Conservation (phyloP, 495 filamentous ascomycete genomes). For the Podospora pseudopauciseta region DNA sequence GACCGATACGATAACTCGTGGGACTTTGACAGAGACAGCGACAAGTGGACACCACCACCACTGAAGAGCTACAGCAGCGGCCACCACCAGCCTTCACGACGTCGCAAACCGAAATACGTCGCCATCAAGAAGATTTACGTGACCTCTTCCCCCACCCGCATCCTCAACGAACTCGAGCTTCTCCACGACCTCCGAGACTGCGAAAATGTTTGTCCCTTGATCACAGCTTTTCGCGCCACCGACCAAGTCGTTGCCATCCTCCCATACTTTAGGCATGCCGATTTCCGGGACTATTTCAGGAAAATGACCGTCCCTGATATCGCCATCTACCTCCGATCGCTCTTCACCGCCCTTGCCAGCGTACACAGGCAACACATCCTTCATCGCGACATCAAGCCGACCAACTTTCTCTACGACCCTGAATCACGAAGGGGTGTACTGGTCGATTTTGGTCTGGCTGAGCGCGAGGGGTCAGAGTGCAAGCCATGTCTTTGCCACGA, state of each 20-base stretch:
- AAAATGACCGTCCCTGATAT: conserved; percentile 82
- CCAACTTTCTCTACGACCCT: conserved; percentile 96
- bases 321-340: conserved; percentile 78
- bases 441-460: conserved; percentile 94
- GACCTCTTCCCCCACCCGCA: conserved; percentile 86
- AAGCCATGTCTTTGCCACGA: conserved; percentile 71
- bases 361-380: conserved; percentile 82
- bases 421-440: conserved; percentile 77
- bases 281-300: conserved; percentile 94
- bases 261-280: conserved; percentile 90
- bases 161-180: conserved; percentile 94
- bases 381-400: conserved; percentile 98
- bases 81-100: conserved; percentile 25
- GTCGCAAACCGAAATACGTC: conserved; percentile 67
- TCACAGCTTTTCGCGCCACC: conserved; percentile 88
- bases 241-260: conserved; percentile 95
- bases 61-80: conserved; percentile 39
- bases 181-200: conserved; percentile 86
- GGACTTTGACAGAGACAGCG: conserved; percentile 67
- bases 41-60: conserved; percentile 60
- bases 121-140: conserved; percentile 99
- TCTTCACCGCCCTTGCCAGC: conserved; percentile 78
- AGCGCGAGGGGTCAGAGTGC: conserved; percentile 70
- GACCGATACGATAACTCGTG: conserved; percentile 79
- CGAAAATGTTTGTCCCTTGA: conserved; percentile 82